phyloP scores from a whole-genome alignment of 495 filamentous ascomycete genomes.

The Neurospora sp. region DNA sequence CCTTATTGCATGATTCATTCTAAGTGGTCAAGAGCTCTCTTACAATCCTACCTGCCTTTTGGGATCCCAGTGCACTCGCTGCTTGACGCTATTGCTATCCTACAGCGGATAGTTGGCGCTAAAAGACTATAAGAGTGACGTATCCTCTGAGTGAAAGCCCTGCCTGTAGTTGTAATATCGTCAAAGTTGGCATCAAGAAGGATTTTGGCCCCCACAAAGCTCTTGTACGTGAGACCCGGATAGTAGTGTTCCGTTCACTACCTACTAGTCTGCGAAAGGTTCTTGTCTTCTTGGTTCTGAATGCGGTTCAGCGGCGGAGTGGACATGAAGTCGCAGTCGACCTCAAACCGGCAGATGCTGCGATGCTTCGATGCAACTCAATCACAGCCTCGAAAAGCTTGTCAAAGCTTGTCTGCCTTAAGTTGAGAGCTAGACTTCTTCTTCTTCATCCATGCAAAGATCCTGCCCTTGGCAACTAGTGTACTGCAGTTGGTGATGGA shows the following conservation, averaged over 20 bases:
- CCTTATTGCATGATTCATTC: background rate
- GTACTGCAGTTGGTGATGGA: background rate
- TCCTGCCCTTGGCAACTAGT: background rate
- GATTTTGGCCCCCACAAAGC: background rate
- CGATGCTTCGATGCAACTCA: background rate
- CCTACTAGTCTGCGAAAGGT: too few relatives aligned
- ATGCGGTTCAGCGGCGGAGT: background rate
- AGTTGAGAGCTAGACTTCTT: background rate
- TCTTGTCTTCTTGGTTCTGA: background rate
- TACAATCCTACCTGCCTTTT: background rate
- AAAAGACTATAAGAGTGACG: background rate
- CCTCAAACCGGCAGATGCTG: background rate
- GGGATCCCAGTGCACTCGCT: background rate
- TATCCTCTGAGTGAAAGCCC: background rate
- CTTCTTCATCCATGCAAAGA: background rate
- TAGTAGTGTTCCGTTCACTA: background rate
- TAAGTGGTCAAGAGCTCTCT: background rate
- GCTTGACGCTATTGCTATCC: background rate
- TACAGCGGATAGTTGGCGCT: background rate
- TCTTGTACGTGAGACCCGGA: background rate
- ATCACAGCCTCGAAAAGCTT: background rate
- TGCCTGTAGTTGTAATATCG: background rate
- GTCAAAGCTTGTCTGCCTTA: background rate
- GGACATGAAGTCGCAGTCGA: background rate
- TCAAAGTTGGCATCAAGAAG: background rate